These are phyloP conservation scores for Acephala macrosclerotiorum DNA, from an alignment of 2,329 filamentous ascomycete genomes.

Conservation along the genomic window DNA sequence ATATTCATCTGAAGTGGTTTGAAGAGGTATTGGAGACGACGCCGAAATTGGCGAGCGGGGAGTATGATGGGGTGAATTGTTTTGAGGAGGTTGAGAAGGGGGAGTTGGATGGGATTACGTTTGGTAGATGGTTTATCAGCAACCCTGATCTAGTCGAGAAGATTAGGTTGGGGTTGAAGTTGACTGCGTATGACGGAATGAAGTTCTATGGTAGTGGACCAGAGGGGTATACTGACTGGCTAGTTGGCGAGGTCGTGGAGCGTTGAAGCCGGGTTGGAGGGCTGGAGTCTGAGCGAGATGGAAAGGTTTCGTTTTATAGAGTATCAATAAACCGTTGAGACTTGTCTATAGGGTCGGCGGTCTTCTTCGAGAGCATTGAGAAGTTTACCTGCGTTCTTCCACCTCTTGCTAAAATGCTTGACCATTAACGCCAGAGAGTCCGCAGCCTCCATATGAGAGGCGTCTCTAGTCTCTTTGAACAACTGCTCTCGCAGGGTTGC, in stretches of 20 bases:
- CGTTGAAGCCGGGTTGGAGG: neutral
- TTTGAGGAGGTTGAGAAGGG: slow-evolving; percentile 29
- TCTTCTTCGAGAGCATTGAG: slow-evolving; percentile 14
- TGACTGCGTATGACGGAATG: slow-evolving; percentile 17
- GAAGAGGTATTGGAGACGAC: slow-evolving; percentile 24
- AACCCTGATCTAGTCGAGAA: slow-evolving; percentile 33
- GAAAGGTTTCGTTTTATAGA: neutral
- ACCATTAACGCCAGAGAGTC: slow-evolving; percentile 26
- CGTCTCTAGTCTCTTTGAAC: slow-evolving; percentile 29
- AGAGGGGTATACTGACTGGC: slow-evolving; percentile 31
- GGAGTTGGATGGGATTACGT: slow-evolving; percentile 28
- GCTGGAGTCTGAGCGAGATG: neutral
- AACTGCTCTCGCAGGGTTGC: slow-evolving; percentile 13
- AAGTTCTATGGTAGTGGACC: slow-evolving; percentile 21
- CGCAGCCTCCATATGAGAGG: slow-evolving; percentile 14
- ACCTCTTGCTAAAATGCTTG: slow-evolving; percentile 26
- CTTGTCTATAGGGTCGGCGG: slow-evolving; percentile 3
- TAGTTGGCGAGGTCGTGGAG: slow-evolving; percentile 16
- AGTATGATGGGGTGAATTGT: slow-evolving; percentile 27
- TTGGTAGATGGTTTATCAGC: slow-evolving; percentile 32
- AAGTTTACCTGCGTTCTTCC: slow-evolving; percentile 28
- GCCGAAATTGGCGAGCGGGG: slow-evolving; percentile 25
- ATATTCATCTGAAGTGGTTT: slow-evolving; percentile 26
- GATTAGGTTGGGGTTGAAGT: slow-evolving; percentile 16
- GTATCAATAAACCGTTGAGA: neutral